These are phyloP conservation scores for Aeschynomene evenia DNA, from an alignment of 306 rosid species.

Conservation along the genomic window DNA sequence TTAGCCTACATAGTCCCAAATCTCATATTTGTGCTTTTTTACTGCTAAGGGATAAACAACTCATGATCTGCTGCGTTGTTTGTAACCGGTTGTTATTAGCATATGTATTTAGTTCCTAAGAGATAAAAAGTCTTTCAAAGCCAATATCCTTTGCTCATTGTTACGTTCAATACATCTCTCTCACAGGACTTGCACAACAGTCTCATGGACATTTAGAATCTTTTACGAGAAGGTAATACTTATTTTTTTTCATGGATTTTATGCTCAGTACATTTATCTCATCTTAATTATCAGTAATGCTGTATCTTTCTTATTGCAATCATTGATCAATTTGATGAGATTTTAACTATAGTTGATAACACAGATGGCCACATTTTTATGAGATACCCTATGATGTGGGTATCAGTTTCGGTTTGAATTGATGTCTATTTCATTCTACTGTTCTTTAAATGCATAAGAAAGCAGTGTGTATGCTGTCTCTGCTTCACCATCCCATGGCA, in stretches of 20 bases:
- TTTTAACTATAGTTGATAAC: neutral
- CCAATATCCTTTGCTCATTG: constrained; percentile 13
- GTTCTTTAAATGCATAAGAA: neutral
- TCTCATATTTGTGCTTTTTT: constrained; percentile 19
- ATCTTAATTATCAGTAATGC: neutral
- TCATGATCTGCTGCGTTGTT: neutral
- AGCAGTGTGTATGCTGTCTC: neutral
- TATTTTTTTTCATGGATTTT: constrained; percentile 1
- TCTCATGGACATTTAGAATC: constrained; percentile 87
- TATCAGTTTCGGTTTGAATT: constrained; percentile 28
- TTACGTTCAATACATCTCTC: constrained; percentile 34
- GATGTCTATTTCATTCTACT: neutral
- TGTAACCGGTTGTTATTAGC: neutral
- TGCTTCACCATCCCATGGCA: constrained; percentile 7
- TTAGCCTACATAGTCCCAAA: constrained; percentile 11
- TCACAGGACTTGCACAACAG: constrained; percentile 86
- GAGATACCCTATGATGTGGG: neutral
- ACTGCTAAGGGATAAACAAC: neutral
- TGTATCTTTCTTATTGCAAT: constrained; percentile 17
- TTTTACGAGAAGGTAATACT: constrained; percentile 80
- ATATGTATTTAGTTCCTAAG: neutral
- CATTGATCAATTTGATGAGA: constrained; percentile 19
- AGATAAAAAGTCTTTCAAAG: neutral
- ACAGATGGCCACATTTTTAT: neutral
- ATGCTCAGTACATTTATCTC: constrained; percentile 13